A percentile compares a stretch with the other conserved stretches of the same genome.
Conservation (phyloP, 345 rosid genomes). For the Salix caprea region DNA sequence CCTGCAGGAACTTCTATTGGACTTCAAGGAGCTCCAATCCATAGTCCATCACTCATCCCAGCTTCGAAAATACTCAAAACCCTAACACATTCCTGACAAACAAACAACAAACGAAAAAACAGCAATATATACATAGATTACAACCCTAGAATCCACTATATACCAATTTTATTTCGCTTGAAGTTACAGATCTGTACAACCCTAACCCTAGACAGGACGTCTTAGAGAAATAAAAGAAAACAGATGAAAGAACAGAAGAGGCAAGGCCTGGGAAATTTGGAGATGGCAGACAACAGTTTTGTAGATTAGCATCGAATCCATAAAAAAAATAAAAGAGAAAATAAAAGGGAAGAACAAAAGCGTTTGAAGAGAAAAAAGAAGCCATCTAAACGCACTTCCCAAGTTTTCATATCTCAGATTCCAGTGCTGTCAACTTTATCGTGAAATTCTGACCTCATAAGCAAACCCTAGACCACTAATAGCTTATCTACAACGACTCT, state of each 20-base stretch:
- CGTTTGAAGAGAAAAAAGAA: background rate
- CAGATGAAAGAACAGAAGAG: background rate
- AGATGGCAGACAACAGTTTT: too few relatives aligned
- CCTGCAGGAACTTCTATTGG: constrained; percentile 67
- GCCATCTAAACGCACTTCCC: background rate
- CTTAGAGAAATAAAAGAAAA: background rate
- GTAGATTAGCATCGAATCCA: background rate
- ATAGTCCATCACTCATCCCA: background rate
- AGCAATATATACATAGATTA: background rate
- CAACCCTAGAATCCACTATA: background rate
- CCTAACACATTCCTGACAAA: background rate
- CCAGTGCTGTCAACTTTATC: too few relatives aligned
- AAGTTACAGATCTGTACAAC: background rate
- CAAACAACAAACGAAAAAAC: too few relatives aligned
- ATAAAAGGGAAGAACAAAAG: background rate
- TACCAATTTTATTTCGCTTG: background rate
- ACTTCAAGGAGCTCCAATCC: constrained; percentile 86
- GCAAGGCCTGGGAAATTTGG: background rate
- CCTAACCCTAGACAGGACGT: background rate
- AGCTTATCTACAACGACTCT: background rate
- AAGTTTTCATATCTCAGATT: background rate
- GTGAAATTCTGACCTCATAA: background rate
- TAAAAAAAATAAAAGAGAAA: too few relatives aligned
- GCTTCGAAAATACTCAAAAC: background rate
- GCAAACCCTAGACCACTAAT: background rate